Conservation (phyloP, 768 basidiomycete genomes). For the Serendipita sp. region DNA sequence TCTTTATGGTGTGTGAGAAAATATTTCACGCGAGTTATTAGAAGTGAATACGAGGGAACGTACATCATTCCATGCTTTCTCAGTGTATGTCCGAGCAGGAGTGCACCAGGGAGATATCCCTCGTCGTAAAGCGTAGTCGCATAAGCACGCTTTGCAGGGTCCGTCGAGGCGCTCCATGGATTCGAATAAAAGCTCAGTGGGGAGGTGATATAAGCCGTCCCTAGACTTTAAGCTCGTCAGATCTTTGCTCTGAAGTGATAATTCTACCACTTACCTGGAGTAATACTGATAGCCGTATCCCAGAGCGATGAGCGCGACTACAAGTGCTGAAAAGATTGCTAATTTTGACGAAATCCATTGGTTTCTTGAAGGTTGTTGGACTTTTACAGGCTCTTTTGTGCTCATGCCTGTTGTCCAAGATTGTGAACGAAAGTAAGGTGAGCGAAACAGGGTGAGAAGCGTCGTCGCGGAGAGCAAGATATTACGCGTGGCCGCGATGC, state of each 20-base stretch:
- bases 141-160: slow-evolving; percentile 9
- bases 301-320: neutral
- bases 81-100: slow-evolving; percentile 7
- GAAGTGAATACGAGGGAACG: neutral
- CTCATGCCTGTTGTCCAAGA: too few species aligned
- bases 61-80: slow-evolving; percentile 9
- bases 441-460: too few species aligned
- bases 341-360: too few species aligned
- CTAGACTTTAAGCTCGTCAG: neutral
- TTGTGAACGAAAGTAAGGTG: too few species aligned
- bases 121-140: slow-evolving; percentile 9
- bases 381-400: too few species aligned
- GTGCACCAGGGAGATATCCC: slow-evolving; percentile 9
- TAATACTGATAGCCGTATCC: neutral
- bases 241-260: neutral
- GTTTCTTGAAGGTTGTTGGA: too few species aligned
- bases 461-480: too few species aligned
- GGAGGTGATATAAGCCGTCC: neutral
- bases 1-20: neutral
- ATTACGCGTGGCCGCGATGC: too few species aligned
- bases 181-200: slow-evolving; percentile 7
- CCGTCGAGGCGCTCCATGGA: neutral
- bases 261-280: neutral
- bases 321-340: neutral
- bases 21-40: neutral